Evolutionary conservation across 257 asterid species (phyloP), one percentile per base, ranked within the genome.

Genomic region (Rauvolfia tetraphylla): DNA sequence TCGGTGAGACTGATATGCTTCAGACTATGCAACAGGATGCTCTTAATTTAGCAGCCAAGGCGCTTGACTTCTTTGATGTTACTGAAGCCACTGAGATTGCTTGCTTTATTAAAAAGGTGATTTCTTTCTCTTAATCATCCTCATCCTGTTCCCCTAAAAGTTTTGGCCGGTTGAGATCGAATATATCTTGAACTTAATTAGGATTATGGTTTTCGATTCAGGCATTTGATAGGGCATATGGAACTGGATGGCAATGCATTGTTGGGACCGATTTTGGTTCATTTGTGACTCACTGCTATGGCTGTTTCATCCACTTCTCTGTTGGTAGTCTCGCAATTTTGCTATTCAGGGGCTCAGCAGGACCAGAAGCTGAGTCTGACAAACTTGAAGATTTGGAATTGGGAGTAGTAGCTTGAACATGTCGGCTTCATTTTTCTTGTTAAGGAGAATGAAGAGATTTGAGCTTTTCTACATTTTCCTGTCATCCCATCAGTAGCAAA

Each of bases 221-320:
- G 98, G 97, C 88, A 58, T 89, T 92, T 74, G 98, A 92, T 69
- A 74, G 77, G 71, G 42, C 77, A 51, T 78, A 92, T 81, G 98
- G 96, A 79, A 62, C 74, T 1, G 96, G 97, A 0, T 92, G 98
- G 98, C 97, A 93, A 58, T 93, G 98, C 81, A 92, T 92, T 1
- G 98, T 93, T 10, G 98, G 98, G 74, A 92, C 93, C 0, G 94
- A 92, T 77, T 93, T 92, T 78, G 97, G 97, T 56, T 93, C 98
- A 33, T 93, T 93, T 82, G 96, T 93, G 79, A 93, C 94, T 3
- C 98, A 93, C 69, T 92, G 96, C 84, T 83, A 9, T 42, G 97
- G 98, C 1, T 90, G 93, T 76, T 93, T 93, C 81, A 92, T 92
- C 84, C 85, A 90, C 82, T 93, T 93, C 18, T 76, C 85, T 57